These are phyloP conservation scores for cucumber (Cucumis sativus) DNA, from an alignment of 306 rosid species.

Conservation along the genomic window Cucumber_9930_V3 NC_026659.2:830001-830500, in stretches of 20 bases:
- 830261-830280: neutral
- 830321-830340: neutral
- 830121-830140: neutral
- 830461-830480: neutral
- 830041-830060: neutral
- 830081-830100: neutral
- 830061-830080: neutral
- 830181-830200: neutral
- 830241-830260: neutral
- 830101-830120: neutral
- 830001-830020: neutral
- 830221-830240: neutral
- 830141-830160: too few relatives aligned
- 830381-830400: neutral
- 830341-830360: neutral
- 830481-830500: neutral
- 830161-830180: neutral
- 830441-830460: neutral
- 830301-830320: neutral
- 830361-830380: neutral
- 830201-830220: neutral
- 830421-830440: neutral
- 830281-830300: neutral
- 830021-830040: neutral
- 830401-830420: neutral